Conservation (phyloP, 495 filamentous ascomycete species). For the Penicillium angulare region DNA sequence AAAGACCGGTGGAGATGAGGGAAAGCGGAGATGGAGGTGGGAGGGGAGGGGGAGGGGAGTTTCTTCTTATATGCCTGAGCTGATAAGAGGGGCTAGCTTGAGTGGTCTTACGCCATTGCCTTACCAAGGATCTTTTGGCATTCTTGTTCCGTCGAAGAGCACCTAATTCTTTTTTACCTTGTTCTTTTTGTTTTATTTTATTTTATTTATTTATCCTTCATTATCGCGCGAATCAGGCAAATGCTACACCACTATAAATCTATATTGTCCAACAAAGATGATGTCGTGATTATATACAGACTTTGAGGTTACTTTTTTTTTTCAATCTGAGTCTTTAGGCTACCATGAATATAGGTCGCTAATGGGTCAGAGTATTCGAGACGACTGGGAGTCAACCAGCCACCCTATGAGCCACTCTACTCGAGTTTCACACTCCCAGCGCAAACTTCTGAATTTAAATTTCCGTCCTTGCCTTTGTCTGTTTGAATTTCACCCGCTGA, state of each 20-base stretch:
- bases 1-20: conserved; percentile 10
- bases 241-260: conserved; percentile 10
- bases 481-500: conserved; percentile 10
- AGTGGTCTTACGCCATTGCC: conserved; percentile 16
- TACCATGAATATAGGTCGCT: not conserved
- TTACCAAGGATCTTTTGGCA: conserved; percentile 10
- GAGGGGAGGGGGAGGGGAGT: conserved; percentile 12
- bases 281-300: conserved; percentile 11
- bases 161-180: not conserved
- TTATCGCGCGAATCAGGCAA: conserved; percentile 1
- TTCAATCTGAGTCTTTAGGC: not conserved
- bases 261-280: not conserved
- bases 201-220: not conserved
- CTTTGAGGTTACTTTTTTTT: not conserved
- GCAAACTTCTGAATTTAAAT: too few species aligned
- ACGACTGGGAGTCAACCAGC: not conserved
- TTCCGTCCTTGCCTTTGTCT: not conserved
- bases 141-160: not conserved
- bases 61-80: conserved; percentile 13
- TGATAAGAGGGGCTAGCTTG: conserved; percentile 17
- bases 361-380: not conserved
- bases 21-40: conserved; percentile 9
- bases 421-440: not conserved
- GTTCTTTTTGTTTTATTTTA: not conserved
- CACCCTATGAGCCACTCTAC: not conserved